A percentile compares a stretch with the other conserved stretches of the same genome.
Evolutionary conservation across 2,329 filamentous ascomycete genomes (phyloP).

Genomic region (Scedosporium minutisporum): DNA sequence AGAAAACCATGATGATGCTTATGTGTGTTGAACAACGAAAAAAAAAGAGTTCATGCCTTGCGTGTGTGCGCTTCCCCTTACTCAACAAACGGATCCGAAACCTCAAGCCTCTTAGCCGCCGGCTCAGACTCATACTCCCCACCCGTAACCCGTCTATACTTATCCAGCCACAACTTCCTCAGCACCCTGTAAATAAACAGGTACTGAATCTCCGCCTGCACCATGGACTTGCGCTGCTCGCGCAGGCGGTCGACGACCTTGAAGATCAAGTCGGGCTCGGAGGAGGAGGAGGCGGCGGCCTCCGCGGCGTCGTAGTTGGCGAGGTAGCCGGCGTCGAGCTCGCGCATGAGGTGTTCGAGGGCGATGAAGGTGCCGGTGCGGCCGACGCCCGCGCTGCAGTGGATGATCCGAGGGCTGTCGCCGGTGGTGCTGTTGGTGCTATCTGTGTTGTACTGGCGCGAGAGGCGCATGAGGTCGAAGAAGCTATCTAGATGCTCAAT

Average conservation of each 20-base stretch:
- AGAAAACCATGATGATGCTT: neutral
- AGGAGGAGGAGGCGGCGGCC: conserved; percentile 6
- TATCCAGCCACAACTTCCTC: conserved; percentile 62
- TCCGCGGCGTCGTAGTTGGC: conserved; percentile 29
- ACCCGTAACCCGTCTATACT: conserved; percentile 32
- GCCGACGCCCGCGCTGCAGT: conserved; percentile 88
- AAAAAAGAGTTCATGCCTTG: neutral
- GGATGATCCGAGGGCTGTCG: conserved; percentile 62
- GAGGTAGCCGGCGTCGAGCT: conserved; percentile 67
- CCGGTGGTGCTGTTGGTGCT: conserved; percentile 12
- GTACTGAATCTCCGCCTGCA: conserved; percentile 79
- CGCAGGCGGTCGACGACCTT: conserved; percentile 71
- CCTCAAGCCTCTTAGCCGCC: conserved; percentile 43
- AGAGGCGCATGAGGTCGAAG: conserved; percentile 59
- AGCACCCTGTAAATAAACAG: conserved; percentile 83
- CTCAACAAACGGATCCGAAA: conserved; percentile 15
- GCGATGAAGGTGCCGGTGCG: conserved; percentile 93
- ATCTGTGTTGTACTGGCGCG: conserved; percentile 42
- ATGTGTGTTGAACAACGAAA: neutral
- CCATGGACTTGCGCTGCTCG: conserved; percentile 89
- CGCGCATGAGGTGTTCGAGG: conserved; percentile 80
- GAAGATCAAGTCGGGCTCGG: conserved; percentile 52
- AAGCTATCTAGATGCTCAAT: conserved; percentile 58
- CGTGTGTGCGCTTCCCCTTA: too few species aligned
- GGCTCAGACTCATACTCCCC: conserved; percentile 29